Evolutionary conservation across 2,329 filamentous ascomycete genomes (phyloP).

Genomic region (Fusarium sp.): DNA sequence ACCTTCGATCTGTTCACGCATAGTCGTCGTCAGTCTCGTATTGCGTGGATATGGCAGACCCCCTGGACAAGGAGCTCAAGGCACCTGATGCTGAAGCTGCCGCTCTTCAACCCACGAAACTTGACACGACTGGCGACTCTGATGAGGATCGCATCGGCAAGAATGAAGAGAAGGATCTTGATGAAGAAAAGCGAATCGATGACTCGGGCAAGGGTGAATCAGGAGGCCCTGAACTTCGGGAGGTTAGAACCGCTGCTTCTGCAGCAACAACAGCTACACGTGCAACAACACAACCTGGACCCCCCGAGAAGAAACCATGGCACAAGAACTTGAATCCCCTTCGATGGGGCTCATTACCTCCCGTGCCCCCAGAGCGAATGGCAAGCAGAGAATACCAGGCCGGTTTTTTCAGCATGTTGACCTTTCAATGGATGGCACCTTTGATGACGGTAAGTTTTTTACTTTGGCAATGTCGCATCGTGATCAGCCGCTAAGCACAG

Average conservation of each 20-base stretch:
- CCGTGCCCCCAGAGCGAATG: constrained; percentile 64
- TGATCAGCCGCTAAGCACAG: constrained; percentile 23
- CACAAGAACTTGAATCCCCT: constrained; percentile 72
- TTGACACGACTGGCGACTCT: constrained; percentile 31
- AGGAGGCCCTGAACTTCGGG: constrained; percentile 35
- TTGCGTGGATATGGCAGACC: constrained; percentile 42
- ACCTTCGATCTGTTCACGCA: not conserved
- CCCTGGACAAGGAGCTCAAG: constrained; percentile 45
- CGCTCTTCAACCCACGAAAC: constrained; percentile 42
- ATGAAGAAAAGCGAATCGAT: constrained; percentile 12
- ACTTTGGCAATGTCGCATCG: not conserved
- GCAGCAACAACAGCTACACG: constrained; percentile 62
- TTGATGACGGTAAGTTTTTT: constrained; percentile 76
- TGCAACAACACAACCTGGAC: constrained; percentile 52
- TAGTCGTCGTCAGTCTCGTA: constrained; percentile 9
- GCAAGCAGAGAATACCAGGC: constrained; percentile 79
- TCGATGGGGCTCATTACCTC: constrained; percentile 67
- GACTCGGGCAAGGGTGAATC: constrained; percentile 18
- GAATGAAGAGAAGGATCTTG: constrained; percentile 26
- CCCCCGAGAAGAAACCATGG: constrained; percentile 66
- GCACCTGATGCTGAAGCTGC: constrained; percentile 46
- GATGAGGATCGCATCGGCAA: constrained; percentile 32
- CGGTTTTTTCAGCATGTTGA: constrained; percentile 77
- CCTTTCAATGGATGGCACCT: constrained; percentile 91
- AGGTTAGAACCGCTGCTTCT: constrained; percentile 65